Evolutionary conservation across 495 filamentous ascomycete species (phyloP), one percentile per base, ranked within the genome.

Genomic region (Talaromyces ruber): DNA sequence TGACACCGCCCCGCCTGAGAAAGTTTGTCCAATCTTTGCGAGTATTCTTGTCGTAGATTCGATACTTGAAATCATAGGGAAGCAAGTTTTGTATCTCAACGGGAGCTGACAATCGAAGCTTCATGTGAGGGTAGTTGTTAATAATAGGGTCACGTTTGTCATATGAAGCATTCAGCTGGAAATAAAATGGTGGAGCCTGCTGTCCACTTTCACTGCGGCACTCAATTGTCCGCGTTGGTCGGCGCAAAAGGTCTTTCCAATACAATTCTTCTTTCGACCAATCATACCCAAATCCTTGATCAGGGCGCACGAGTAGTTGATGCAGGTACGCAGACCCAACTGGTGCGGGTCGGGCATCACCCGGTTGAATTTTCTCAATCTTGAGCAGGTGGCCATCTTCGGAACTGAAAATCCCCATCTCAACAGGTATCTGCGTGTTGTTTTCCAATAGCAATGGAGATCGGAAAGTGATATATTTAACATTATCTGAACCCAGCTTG

Each of bases 11-110:
- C 72, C 96, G 98, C 58, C 94, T 83, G 22, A 98, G 74, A 78
- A 98, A 98, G 69, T 98, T 98, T 0, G 92, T 93, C 94, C 95
- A 98, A 72, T 98, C 93, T 70, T 95, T 94, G 77, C 89, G 92
- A 0, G 92, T 97, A 71, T 95, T 94, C 78, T 92, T 96, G 76
- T 98, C 94, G 68, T 97, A 97, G 24, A 98, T 97, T 59, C 92
- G 84, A 71, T 98, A 98, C 72, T 98, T 98, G 87, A 98, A 98
- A 75, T 98, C 95, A 67, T 89, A 97, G 0, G 94, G 94, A 26
- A 98, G 80, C 26, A 98, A 79, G 68, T 98, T 98, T 70, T 98
- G 92, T 12, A 98, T 80, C 65, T 96, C 93, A 52, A 98, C 84
- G 0, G 94, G 94, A 16, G 94, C 93, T 25, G 89, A 92, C 25